A percentile compares a stretch with the other conserved stretches of the same genome.
phyloP scores from a whole-genome alignment of 345 rosid genomes.

The Mangifera indica region DNA sequence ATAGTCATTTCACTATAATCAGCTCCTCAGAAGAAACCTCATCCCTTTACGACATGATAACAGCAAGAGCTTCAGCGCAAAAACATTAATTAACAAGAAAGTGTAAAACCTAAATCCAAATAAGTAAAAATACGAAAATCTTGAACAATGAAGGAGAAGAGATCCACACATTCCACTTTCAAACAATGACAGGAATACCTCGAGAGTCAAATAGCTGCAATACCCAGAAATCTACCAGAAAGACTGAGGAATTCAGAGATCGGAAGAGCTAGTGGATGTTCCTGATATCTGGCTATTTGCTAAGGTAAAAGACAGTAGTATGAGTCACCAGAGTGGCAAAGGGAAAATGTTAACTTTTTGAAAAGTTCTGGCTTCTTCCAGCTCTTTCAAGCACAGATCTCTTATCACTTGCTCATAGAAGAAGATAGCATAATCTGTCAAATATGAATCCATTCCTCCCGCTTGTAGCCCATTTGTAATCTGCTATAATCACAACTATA shows the following conservation, averaged over 20 bases:
- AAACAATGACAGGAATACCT: background rate
- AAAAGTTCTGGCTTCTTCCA: background rate
- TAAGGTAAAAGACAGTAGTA: conserved; percentile 13
- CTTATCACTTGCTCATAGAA: background rate
- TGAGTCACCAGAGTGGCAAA: conserved; percentile 39
- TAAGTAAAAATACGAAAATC: background rate
- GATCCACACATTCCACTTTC: background rate
- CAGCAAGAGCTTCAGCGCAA: background rate
- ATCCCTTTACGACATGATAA: conserved; percentile 15
- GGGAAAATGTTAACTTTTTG: background rate
- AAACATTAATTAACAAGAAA: background rate
- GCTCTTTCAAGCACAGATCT: background rate
- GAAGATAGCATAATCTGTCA: background rate
- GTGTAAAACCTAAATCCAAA: background rate
- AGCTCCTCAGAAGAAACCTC: background rate
- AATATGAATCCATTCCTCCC: background rate
- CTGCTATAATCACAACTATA: background rate
- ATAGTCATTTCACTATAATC: conserved; percentile 32
- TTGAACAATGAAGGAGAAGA: background rate
- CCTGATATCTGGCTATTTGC: background rate
- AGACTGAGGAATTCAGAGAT: conserved; percentile 19
- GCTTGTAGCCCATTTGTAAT: background rate
- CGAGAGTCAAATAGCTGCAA: background rate
- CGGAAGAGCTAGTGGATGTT: conserved; percentile 7
- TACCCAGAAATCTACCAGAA: background rate